A percentile compares a stretch with the other conserved stretches of the same genome.
Conservation (phyloP, 768 basidiomycete genomes). For the Neoboletus subvelutipes region DNA sequence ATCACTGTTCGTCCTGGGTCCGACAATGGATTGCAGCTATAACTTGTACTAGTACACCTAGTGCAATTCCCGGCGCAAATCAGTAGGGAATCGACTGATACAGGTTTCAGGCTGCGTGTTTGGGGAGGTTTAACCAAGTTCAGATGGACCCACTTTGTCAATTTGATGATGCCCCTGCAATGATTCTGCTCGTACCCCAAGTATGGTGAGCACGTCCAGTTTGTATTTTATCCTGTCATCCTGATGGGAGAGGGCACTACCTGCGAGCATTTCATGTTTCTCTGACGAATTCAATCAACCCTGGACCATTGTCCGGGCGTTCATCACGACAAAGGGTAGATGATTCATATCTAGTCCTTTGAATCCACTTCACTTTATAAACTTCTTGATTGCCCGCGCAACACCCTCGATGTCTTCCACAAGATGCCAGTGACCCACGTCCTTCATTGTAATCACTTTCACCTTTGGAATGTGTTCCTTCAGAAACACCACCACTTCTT, state of each 20-base stretch:
- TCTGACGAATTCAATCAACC: not conserved
- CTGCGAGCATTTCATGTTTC: not conserved
- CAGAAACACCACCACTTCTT: not conserved
- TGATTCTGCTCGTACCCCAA: not conserved
- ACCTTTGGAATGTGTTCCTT: constrained; percentile 1
- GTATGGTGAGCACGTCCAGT: not conserved
- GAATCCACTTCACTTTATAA: not conserved
- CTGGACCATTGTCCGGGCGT: not conserved
- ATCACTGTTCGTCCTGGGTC: too few relatives aligned
- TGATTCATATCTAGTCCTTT: not conserved
- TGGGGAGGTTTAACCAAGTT: not conserved
- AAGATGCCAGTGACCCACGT: constrained; percentile 3
- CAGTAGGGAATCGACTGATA: not conserved
- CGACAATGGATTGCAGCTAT: too few relatives aligned
- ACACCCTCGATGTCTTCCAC: constrained; percentile 8
- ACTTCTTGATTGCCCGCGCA: not conserved
- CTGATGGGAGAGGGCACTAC: not conserved
- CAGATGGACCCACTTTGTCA: not conserved
- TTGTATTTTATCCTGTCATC: not conserved
- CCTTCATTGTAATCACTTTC: not conserved
- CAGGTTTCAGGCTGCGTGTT: not conserved
- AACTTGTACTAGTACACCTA: too few relatives aligned
- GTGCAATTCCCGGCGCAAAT: not conserved
- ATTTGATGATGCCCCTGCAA: not conserved
- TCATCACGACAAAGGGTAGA: not conserved